A percentile compares a stretch with the other conserved stretches of the same genome.
Conservation (phyloP, 2,329 filamentous ascomycete species). For the Penicillium hesseltinei region DNA sequence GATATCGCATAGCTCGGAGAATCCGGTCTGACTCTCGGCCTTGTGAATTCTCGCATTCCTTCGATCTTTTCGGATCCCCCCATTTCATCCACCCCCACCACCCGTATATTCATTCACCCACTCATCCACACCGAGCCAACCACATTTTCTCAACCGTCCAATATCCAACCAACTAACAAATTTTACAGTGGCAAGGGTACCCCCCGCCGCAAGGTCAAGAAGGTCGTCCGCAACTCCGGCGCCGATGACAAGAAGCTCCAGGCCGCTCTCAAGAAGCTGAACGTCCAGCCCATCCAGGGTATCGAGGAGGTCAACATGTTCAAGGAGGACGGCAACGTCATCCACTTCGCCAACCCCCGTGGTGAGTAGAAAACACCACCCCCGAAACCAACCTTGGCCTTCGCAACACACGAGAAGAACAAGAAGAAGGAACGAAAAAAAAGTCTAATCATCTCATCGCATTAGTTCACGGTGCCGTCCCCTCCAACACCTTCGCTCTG, state of each 20-base stretch:
- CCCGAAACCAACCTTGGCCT: background rate
- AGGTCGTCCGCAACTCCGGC: constrained; percentile 85
- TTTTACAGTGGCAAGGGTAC: constrained; percentile 85
- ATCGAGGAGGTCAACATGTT: constrained; percentile 99
- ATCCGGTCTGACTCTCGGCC: constrained; percentile 1
- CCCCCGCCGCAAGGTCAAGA: constrained; percentile 97
- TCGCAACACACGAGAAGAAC: background rate
- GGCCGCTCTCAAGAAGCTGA: constrained; percentile 96
- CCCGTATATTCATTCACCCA: background rate
- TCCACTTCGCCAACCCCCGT: constrained; percentile 97
- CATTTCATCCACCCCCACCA: background rate
- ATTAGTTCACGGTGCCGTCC: constrained; percentile 90
- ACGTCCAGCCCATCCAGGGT: constrained; percentile 97
- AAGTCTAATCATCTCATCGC: background rate
- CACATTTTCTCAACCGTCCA: background rate
- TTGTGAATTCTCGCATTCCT: constrained; percentile 1
- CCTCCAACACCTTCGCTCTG: constrained; percentile 99
- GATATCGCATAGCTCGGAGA: background rate
- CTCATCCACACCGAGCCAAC: background rate
- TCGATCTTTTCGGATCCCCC: background rate
- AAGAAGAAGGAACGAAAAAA: background rate
- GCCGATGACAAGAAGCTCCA: constrained; percentile 99
- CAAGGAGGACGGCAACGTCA: constrained; percentile 99
- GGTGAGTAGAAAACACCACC: constrained; percentile 58
- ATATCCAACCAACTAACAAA: background rate